Base-by-base conservation (phyloP, 495 filamentous ascomycete species). In the Hyphodiscus hymeniophilus region DNA sequence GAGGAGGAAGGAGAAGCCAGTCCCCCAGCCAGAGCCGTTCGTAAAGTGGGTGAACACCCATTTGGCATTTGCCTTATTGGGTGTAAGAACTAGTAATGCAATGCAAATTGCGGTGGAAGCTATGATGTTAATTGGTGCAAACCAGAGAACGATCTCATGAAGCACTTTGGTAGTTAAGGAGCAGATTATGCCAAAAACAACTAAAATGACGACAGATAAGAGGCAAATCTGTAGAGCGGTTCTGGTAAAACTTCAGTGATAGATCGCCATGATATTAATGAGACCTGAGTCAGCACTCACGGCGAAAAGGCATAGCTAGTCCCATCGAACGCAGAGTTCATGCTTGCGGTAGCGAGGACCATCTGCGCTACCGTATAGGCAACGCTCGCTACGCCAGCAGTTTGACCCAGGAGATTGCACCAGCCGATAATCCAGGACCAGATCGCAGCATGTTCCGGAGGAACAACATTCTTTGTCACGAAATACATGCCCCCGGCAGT, bases 61-160 rank as follows among this genome's bases (percentile, higher is more conserved):
- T 3, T 57, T 46, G 0, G 66, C 51, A 0, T 50, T 50, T 4
- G 48, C 60, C 39, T 50, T 59, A 20, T 50, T 36, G 7, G 63
- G 59, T 20, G 59, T 50, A 21, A 63, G 21, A 26, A 50, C 32
- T 17, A 61, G 39, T 12, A 75, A 52, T 1, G 67, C 62, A 38
- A 74, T 69, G 8, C 74, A 45, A 39, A 77, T 62, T 15, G 60
- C 67, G 46, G 77, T 66, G 46, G 76, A 72, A 7, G n/a, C 7
- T 33, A 33, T 33, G n/a, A n/a, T n/a, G n/a, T 86, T 86, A 47
- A 85, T 83, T 0, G 82, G 82, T 7, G 82, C 82, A 63, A 86
- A 86, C 80, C 81, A 85, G 5, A 82, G 60, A 22, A 85, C 66
- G 28, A 82, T 77, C 23, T 69, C 66, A 61, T 85, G 81, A 18